phyloP scores from a whole-genome alignment of 73 alveolate genomes.

The Blepharisma japonicum region DNA sequence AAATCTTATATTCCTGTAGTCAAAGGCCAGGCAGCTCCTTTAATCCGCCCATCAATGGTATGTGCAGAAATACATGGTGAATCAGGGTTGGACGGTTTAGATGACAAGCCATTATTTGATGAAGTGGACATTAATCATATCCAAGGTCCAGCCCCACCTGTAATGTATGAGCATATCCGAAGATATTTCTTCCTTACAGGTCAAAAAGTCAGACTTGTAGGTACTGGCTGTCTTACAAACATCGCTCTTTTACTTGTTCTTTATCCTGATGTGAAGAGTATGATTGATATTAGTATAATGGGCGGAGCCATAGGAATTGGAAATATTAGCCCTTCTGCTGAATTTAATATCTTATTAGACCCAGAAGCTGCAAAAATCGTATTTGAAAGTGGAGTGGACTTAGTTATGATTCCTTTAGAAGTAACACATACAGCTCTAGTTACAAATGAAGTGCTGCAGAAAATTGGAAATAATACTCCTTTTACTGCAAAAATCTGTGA shows the following conservation, averaged over 20 bases:
- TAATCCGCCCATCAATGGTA: not conserved
- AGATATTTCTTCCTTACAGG: too few relatives aligned
- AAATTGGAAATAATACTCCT: too few relatives aligned
- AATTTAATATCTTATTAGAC: conserved; percentile 60
- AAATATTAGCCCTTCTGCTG: conserved; percentile 65
- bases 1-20: conserved; percentile 36
- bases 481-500: too few relatives aligned
- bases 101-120: too few relatives aligned
- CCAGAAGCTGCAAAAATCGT: conserved; percentile 78
- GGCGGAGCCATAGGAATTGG: conserved; percentile 72
- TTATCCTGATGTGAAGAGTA: conserved; percentile 48
- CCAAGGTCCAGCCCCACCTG: too few relatives aligned
- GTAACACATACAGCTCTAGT: not conserved
- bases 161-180: too few relatives aligned
- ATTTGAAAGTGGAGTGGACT: conserved; percentile 29
- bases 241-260: conserved; percentile 47
- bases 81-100: conserved; percentile 55
- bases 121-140: too few relatives aligned
- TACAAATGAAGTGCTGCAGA: too few relatives aligned
- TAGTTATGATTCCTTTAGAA: conserved; percentile 40
- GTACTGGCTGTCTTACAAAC: conserved; percentile 59
- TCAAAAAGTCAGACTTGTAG: too few relatives aligned
- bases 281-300: conserved; percentile 53
- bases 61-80: conserved; percentile 15
- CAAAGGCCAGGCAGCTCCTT: conserved; percentile 39